A percentile compares a stretch with the other conserved stretches of the same genome.
phyloP scores from a whole-genome alignment of 805 yeast genomes.

The Ogataea degrootiae region DNA sequence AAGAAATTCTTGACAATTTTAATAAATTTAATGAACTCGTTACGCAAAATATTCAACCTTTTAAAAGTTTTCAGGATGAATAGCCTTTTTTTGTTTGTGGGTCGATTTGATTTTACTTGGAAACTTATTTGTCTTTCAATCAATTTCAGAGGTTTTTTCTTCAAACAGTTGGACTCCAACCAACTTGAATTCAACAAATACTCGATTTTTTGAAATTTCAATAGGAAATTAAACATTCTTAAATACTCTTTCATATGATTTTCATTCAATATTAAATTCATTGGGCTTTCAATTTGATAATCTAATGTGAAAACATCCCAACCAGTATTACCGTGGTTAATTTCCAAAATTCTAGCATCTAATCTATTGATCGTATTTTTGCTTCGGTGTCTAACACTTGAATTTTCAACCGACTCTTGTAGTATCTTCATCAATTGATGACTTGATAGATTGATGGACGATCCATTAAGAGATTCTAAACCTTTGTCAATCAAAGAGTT shows the following conservation, averaged over 20 bases:
- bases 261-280: constrained; percentile 50
- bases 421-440: constrained; percentile 62
- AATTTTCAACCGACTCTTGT: constrained; percentile 54
- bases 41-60: constrained; percentile 34
- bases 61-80: constrained; percentile 23
- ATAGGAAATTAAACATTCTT: constrained; percentile 77
- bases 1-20: constrained; percentile 37
- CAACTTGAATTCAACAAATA: constrained; percentile 46
- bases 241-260: constrained; percentile 56
- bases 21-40: constrained; percentile 38
- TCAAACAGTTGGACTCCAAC: constrained; percentile 34
- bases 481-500: constrained; percentile 58
- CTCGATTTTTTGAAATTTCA: constrained; percentile 68
- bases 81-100: constrained; percentile 11
- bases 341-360: constrained; percentile 79
- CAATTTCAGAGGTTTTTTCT: constrained; percentile 22
- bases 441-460: constrained; percentile 60
- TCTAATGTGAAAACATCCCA: constrained; percentile 94
- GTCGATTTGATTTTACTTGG: no score
- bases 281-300: constrained; percentile 49
- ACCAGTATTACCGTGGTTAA: constrained; percentile 67
- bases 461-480: constrained; percentile 45
- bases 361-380: constrained; percentile 45
- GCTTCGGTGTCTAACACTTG: constrained; percentile 42
- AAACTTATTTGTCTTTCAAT: constrained; percentile 12